Conservation (phyloP, 1,139 yeast genomes). For the Tardiomyces digboiensis region DNA sequence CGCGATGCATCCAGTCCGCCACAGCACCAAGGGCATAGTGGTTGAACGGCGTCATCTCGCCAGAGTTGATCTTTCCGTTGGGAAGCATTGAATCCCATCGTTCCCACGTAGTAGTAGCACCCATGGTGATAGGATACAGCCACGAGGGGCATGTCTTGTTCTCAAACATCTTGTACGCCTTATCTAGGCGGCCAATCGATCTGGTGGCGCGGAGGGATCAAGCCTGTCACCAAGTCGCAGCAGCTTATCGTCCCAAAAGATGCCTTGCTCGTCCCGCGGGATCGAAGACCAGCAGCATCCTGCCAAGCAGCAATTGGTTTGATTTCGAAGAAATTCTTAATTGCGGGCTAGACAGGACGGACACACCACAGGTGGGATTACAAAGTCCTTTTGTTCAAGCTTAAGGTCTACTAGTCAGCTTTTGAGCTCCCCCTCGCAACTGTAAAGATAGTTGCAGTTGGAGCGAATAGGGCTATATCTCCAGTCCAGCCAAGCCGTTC, state of each 20-base stretch:
- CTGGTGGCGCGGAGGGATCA: conserved; percentile 18
- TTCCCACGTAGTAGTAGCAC: conserved; percentile 17
- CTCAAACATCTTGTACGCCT: conserved; percentile 13
- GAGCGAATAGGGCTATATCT: conserved; percentile 13
- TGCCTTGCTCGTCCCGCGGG: background rate
- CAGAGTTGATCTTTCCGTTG: conserved; percentile 15
- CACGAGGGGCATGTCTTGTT: conserved; percentile 14
- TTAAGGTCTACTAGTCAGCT: conserved; percentile 10
- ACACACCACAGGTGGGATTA: conserved; percentile 12
- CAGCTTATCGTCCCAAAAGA: conserved; percentile 1
- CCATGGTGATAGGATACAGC: conserved; percentile 17
- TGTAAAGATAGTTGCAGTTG: conserved; percentile 13
- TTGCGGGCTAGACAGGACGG: conserved; percentile 10
- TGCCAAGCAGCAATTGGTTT: conserved; percentile 12
- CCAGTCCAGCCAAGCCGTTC: conserved; percentile 17
- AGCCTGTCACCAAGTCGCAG: conserved; percentile 16
- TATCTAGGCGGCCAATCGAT: conserved; percentile 11
- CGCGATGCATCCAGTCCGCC: conserved; percentile 9
- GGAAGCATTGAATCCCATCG: conserved; percentile 17
- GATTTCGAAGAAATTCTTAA: conserved; percentile 6
- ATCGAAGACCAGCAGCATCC: conserved; percentile 11
- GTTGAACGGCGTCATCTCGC: conserved; percentile 17
- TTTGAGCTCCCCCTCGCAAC: conserved; percentile 9
- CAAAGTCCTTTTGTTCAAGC: conserved; percentile 10
- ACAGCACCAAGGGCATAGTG: conserved; percentile 16